phyloP scores from a whole-genome alignment of 306 rosid genomes.

The Begonia masoniana region DNA sequence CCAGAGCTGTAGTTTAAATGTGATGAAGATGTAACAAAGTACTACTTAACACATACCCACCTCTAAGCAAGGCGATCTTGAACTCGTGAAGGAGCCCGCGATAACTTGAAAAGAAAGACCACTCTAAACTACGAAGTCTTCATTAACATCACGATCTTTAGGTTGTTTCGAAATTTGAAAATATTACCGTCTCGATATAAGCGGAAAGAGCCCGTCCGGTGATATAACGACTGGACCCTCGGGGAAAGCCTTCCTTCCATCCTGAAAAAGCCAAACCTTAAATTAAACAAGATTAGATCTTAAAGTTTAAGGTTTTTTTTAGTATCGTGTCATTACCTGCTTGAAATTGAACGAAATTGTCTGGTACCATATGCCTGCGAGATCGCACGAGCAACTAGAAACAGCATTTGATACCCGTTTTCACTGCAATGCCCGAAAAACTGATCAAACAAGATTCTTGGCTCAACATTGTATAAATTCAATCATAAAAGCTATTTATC shows the following conservation, averaged over 20 bases:
- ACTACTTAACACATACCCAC: conserved; percentile 15
- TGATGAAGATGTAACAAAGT: too few species aligned
- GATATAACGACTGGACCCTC: conserved; percentile 97
- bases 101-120: conserved; percentile 44
- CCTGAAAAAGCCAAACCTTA: conserved; percentile 30
- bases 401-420: conserved; percentile 88
- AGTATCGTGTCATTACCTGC: conserved; percentile 44
- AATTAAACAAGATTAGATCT: background rate
- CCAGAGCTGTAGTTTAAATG: too few species aligned
- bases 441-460: too few species aligned
- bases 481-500: too few species aligned
- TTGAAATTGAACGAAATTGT: conserved; percentile 75
- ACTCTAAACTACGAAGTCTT: too few species aligned
- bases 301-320: background rate
- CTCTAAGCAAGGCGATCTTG: conserved; percentile 90
- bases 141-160: too few species aligned
- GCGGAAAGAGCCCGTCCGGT: conserved; percentile 95
- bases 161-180: too few species aligned
- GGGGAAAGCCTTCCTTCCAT: conserved; percentile 85
- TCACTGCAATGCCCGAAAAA: conserved; percentile 40
- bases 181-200: conserved; percentile 82
- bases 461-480: too few species aligned
- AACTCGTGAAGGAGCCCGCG: conserved; percentile 94
- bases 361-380: conserved; percentile 83
- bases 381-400: conserved; percentile 94